Conservation (phyloP, 164 flowering plant genomes). For the Platanus orientalis region DNA sequence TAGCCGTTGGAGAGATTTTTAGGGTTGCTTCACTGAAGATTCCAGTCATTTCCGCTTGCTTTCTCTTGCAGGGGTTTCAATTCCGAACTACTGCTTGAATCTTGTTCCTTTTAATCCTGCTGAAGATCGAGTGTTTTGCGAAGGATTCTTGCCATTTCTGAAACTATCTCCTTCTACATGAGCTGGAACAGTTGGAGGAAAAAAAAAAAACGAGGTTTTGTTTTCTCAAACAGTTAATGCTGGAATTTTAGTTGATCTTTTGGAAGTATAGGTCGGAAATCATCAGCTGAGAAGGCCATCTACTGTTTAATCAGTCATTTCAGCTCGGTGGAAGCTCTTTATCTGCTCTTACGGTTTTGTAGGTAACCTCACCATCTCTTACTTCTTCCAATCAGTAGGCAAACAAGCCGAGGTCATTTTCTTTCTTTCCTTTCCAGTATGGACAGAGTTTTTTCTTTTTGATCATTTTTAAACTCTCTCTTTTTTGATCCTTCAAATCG, state of each 20-base stretch:
- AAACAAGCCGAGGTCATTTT: neutral
- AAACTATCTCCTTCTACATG: no score
- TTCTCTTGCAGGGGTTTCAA: neutral
- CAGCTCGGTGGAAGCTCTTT: neutral
- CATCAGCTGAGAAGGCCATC: neutral
- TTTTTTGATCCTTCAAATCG: neutral
- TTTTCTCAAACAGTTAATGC: no score
- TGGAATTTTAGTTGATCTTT: neutral
- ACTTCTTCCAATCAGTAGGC: neutral
- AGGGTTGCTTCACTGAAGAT: constrained; percentile 11
- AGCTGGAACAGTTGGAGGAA: no score
- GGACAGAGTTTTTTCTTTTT: neutral
- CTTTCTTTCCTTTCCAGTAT: neutral
- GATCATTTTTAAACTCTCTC: neutral
- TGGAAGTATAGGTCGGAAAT: neutral
- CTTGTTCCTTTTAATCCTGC: neutral
- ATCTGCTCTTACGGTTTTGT: neutral
- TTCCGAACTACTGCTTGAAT: neutral
- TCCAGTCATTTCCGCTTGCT: neutral
- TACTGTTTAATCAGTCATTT: neutral
- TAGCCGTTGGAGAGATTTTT: constrained; percentile 6
- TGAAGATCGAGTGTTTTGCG: neutral
- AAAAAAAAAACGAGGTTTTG: no score
- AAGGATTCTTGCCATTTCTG: neutral
- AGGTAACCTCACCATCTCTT: neutral